Conservation (phyloP, 2,329 filamentous ascomycete species). For the Coniochaeta sp. region DNA sequence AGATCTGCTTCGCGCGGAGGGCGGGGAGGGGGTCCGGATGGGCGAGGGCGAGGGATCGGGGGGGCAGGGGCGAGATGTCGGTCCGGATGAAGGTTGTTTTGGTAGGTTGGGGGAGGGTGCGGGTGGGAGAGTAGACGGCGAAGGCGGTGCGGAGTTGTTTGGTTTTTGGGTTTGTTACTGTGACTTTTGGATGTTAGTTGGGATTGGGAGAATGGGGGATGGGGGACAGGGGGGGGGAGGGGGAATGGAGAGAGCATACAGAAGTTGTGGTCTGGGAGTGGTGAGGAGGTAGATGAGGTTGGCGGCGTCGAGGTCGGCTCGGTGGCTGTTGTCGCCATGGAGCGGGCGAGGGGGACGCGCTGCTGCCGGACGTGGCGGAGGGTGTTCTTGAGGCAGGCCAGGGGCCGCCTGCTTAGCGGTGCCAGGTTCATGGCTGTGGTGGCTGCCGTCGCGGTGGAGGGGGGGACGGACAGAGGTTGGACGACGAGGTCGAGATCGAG, state of each 20-base stretch:
- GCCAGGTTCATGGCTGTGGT: slow-evolving; percentile 50
- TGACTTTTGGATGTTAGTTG: slow-evolving; percentile 8
- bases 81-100: slow-evolving; percentile 1
- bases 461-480: background rate
- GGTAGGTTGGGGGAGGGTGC: slow-evolving; percentile 6
- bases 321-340: slow-evolving; percentile 39
- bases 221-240: background rate
- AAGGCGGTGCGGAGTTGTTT: slow-evolving; percentile 34
- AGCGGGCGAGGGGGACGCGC: slow-evolving; percentile 30
- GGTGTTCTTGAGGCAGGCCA: slow-evolving; percentile 62
- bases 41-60: slow-evolving; percentile 9
- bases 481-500: background rate
- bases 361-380: slow-evolving; percentile 52
- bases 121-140: slow-evolving; percentile 32
- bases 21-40: slow-evolving; percentile 52
- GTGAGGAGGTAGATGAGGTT: slow-evolving; percentile 4
- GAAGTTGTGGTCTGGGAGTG: slow-evolving; percentile 12
- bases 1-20: slow-evolving; percentile 63
- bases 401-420: slow-evolving; percentile 51
- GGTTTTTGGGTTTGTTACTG: slow-evolving; percentile 19
- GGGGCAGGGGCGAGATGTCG: slow-evolving; percentile 2
- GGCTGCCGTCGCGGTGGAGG: slow-evolving; percentile 2
- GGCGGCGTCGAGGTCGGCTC: slow-evolving; percentile 11
- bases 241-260: slow-evolving; percentile 11
- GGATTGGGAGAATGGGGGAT: background rate